phyloP scores from a whole-genome alignment of 805 yeast genomes.

The Starmera quercuum region DNA sequence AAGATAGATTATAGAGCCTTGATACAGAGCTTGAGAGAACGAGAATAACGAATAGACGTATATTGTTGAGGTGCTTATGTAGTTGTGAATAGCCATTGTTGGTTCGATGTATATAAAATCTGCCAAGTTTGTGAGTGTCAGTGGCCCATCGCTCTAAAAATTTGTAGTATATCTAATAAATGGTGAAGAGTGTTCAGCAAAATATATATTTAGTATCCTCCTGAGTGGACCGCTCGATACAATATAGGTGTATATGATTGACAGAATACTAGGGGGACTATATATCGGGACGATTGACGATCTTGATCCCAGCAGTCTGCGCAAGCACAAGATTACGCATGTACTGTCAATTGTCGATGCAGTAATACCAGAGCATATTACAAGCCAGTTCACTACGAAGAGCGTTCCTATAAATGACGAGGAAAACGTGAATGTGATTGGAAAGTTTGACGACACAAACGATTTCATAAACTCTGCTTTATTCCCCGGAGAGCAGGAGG shows the following conservation, averaged over 20 bases:
- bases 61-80: no score
- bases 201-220: no score
- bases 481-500: slow-evolving; percentile 31
- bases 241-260: no score
- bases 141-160: no score
- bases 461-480: slow-evolving; percentile 61
- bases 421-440: slow-evolving; percentile 55
- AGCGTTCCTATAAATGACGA: slow-evolving; percentile 72
- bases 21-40: no score
- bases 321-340: slow-evolving; percentile 13
- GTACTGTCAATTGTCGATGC: slow-evolving; percentile 62
- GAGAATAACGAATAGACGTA: slow-evolving; percentile 38
- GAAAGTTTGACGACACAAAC: slow-evolving; percentile 52
- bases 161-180: no score
- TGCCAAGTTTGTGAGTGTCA: no score
- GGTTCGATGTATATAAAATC: no score
- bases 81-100: no score
- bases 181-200: no score
- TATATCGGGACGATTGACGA: slow-evolving; percentile 70
- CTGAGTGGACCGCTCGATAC: no score
- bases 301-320: not conserved
- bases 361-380: slow-evolving; percentile 40
- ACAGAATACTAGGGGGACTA: slow-evolving; percentile 62
- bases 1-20: no score
- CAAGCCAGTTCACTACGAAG: slow-evolving; percentile 33